Percentiles rank a stretch among this genome's conserved stretches.
Conservation (phyloP, 257 asterid genomes). For the Nicotiana tomentosiformis region DNA sequence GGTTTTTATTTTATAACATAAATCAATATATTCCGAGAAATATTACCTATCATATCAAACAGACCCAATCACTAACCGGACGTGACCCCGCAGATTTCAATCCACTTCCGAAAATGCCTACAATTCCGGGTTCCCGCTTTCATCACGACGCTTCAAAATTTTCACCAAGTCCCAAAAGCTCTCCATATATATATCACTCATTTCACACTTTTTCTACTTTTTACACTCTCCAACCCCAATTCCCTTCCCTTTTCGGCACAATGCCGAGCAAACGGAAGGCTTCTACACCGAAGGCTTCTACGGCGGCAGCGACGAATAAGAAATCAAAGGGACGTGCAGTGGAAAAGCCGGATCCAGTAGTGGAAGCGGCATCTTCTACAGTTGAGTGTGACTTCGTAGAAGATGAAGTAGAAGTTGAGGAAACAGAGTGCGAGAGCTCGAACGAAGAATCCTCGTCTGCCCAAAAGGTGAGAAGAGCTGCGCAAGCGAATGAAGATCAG, state of each 20-base stretch:
- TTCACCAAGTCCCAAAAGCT: neutral
- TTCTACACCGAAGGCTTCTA: neutral
- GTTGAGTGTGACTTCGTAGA: slow-evolving; percentile 10
- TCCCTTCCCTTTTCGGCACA: neutral
- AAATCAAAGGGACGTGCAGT: neutral
- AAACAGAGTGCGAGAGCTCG: neutral
- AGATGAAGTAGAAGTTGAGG: neutral
- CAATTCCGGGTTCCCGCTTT: slow-evolving; percentile 13
- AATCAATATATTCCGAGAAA: no score
- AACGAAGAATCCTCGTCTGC: neutral
- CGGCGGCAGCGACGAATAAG: neutral
- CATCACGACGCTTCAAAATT: neutral
- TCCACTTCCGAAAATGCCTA: neutral
- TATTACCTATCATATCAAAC: no score
- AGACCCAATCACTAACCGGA: neutral
- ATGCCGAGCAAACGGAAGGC: slow-evolving; percentile 4
- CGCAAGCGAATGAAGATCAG: slow-evolving; percentile 2
- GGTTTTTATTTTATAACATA: no score
- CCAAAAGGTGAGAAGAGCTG: neutral
- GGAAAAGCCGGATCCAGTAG: neutral
- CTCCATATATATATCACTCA: neutral
- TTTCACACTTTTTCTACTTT: no score
- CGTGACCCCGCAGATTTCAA: neutral
- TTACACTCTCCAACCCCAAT: neutral
- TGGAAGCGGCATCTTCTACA: neutral